Percentiles rank a stretch among this genome's conserved stretches.
These are phyloP conservation scores for Penicillium subrubescens DNA, from an alignment of 495 filamentous ascomycete species.

Conservation along the genomic window DNA sequence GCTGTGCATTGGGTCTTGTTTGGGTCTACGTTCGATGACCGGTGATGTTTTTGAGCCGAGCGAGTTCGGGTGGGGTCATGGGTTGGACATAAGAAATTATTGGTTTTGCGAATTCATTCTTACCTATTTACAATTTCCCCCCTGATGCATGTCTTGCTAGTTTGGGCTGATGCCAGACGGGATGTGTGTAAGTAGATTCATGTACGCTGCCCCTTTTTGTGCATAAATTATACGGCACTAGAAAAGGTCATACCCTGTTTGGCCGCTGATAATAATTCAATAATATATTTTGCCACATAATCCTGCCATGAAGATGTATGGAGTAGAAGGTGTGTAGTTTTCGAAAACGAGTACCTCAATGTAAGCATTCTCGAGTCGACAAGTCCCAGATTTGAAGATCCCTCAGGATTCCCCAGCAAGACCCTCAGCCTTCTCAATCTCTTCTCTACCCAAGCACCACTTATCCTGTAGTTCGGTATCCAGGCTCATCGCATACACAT, in stretches of 20 bases:
- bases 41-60: slow-evolving; percentile 14
- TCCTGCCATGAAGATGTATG: neutral
- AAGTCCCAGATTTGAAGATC: neutral
- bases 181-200: neutral
- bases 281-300: neutral
- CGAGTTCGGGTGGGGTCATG: slow-evolving; percentile 19
- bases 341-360: neutral
- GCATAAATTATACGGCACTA: neutral
- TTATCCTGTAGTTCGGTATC: slow-evolving; percentile 28
- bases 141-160: slow-evolving; percentile 7
- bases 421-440: slow-evolving; percentile 30
- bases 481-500: slow-evolving; percentile 29
- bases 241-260: neutral
- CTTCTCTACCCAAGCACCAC: slow-evolving; percentile 31
- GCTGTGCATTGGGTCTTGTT: slow-evolving; percentile 26
- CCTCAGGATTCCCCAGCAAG: slow-evolving; percentile 15
- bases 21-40: slow-evolving; percentile 22
- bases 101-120: slow-evolving; percentile 9
- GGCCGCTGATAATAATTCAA: neutral
- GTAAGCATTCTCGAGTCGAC: neutral
- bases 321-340: neutral
- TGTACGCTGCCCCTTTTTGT: neutral
- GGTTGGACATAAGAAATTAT: slow-evolving; percentile 24
- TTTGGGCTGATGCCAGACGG: neutral
- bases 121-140: neutral